Percentiles rank a stretch among this genome's conserved stretches.
Evolutionary conservation across 2,329 filamentous ascomycete genomes (phyloP).

Genomic region (Graphilbum ipis-grandicollis): DNA sequence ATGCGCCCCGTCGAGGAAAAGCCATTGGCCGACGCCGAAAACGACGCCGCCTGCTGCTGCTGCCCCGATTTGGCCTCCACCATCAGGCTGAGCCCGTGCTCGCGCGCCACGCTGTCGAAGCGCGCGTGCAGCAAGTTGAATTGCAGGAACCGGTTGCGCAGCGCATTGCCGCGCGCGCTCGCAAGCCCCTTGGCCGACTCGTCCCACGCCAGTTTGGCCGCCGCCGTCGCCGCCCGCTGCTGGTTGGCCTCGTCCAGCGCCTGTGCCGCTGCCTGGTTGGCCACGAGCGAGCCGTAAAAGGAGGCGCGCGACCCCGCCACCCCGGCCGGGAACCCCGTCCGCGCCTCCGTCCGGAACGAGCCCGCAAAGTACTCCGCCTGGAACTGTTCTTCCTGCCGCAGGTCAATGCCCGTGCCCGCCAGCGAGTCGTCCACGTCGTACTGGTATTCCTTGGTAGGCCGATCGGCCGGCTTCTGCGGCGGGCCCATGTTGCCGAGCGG

Average conservation of each 20-base stretch:
- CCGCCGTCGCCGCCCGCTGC: slow-evolving; percentile 47
- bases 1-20: slow-evolving; percentile 29
- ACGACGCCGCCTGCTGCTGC: too few relatives aligned
- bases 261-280: slow-evolving; percentile 44
- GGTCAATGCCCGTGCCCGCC: slow-evolving; percentile 69
- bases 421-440: slow-evolving; percentile 74
- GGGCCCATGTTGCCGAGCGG: slow-evolving; percentile 30
- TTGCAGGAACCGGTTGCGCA: slow-evolving; percentile 56
- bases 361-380: slow-evolving; percentile 50
- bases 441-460: slow-evolving; percentile 41
- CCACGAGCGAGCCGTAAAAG: slow-evolving; percentile 48
- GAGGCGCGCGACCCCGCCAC: slow-evolving; percentile 34
- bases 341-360: slow-evolving; percentile 23
- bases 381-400: slow-evolving; percentile 73
- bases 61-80: slow-evolving; percentile 29
- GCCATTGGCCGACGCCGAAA: too few relatives aligned
- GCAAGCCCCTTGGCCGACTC: slow-evolving; percentile 45
- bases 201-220: slow-evolving; percentile 47
- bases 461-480: slow-evolving; percentile 43
- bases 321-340: slow-evolving; percentile 37
- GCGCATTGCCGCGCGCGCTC: slow-evolving; percentile 45
- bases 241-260: slow-evolving; percentile 28
- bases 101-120: slow-evolving; percentile 38
- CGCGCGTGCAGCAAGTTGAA: slow-evolving; percentile 43
- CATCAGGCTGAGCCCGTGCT: slow-evolving; percentile 38